Conservation (phyloP, 495 filamentous ascomycete species). For the Penicillium odoratum region DNA sequence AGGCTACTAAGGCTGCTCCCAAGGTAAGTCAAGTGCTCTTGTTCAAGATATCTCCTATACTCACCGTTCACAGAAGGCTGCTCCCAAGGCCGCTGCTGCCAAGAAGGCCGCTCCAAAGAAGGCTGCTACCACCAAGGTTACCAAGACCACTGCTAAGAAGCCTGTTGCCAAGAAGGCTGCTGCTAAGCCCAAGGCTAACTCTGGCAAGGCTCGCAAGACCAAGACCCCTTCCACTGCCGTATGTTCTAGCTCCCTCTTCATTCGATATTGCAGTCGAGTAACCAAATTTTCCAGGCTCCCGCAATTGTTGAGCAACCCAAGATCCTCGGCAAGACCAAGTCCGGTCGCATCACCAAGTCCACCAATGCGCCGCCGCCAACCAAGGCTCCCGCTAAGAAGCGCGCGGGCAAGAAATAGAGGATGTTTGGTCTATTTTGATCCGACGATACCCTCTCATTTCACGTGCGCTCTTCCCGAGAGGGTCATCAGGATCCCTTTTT, state of each 20-base stretch:
- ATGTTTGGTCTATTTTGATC: conserved; percentile 17
- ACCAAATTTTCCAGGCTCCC: conserved; percentile 44
- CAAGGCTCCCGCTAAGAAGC: conserved; percentile 61
- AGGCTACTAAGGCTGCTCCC: conserved; percentile 34
- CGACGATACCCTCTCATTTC: conserved; percentile 24
- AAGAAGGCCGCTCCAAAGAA: conserved; percentile 52
- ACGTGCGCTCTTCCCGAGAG: conserved; percentile 34
- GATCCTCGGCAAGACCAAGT: conserved; percentile 83
- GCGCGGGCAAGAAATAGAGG: conserved; percentile 59
- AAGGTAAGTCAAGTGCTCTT: conserved; percentile 1
- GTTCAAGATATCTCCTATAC: neutral
- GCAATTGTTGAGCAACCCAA: conserved; percentile 74
- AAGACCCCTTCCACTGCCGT: conserved; percentile 34
- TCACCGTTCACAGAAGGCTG: conserved; percentile 35
- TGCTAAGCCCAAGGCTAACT: conserved; percentile 52
- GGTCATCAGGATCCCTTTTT: conserved; percentile 14
- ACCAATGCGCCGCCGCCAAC: conserved; percentile 36
- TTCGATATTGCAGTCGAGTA: neutral
- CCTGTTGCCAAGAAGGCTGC: conserved; percentile 45
- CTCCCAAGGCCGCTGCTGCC: conserved; percentile 37
- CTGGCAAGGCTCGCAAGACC: conserved; percentile 56
- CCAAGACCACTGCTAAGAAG: conserved; percentile 33
- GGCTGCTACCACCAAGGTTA: conserved; percentile 13
- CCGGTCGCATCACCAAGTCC: conserved; percentile 83
- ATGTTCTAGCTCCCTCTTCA: conserved; percentile 19